Evolutionary conservation across 768 basidiomycete genomes (phyloP).

Genomic region (Paxillus ammoniavirescens): DNA sequence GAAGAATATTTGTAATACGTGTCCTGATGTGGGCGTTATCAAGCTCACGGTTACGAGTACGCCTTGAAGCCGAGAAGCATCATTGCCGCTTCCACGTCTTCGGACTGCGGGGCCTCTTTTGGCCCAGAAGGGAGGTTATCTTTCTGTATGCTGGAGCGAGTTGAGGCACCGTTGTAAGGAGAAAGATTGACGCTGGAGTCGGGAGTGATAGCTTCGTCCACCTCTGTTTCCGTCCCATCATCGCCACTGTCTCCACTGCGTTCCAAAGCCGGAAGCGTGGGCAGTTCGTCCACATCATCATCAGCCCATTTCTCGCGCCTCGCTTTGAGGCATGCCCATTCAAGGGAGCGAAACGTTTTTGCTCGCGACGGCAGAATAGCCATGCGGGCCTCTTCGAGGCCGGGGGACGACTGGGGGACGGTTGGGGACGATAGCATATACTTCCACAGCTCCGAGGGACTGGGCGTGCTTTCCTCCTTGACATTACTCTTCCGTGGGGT

Average conservation of each 20-base stretch:
- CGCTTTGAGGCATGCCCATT: constrained; percentile 68
- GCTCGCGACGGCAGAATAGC: constrained; percentile 27
- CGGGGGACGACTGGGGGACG: constrained; percentile 17
- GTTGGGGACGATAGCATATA: constrained; percentile 30
- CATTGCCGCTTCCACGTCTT: constrained; percentile 38
- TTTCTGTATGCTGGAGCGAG: neutral
- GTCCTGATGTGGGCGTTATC: neutral
- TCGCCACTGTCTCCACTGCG: constrained; percentile 6
- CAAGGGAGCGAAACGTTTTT: constrained; percentile 54
- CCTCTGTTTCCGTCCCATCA: constrained; percentile 11
- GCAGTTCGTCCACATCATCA: constrained; percentile 15
- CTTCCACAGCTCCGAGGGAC: constrained; percentile 27
- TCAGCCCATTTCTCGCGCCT: constrained; percentile 30
- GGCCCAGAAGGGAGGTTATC: constrained; percentile 1
- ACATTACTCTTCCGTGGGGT: constrained; percentile 27
- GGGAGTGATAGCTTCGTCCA: constrained; percentile 18
- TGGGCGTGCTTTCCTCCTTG: constrained; percentile 1
- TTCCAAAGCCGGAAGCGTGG: constrained; percentile 9
- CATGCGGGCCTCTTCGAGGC: constrained; percentile 25
- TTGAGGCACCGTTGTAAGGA: constrained; percentile 1
- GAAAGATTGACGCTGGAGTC: constrained; percentile 10
- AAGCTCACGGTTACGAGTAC: constrained; percentile 6
- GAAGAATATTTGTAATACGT: constrained; percentile 4
- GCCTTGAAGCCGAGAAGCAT: constrained; percentile 34
- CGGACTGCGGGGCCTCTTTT: constrained; percentile 15